These are phyloP conservation scores for Diplotaxis tenuifolia DNA, from an alignment of 345 rosid species.

Conservation along the genomic window DNA sequence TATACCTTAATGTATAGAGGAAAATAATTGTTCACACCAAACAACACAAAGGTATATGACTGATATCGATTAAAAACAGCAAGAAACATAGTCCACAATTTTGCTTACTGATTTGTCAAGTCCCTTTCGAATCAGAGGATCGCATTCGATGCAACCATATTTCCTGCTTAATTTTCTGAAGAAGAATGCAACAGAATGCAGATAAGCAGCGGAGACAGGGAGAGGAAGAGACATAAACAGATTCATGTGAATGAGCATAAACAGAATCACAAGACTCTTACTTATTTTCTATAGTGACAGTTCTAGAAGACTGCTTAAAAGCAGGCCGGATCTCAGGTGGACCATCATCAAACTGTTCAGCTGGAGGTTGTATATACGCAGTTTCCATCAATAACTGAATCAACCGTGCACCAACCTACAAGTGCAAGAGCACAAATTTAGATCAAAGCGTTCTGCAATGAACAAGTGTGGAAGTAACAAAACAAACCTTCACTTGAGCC, in stretches of 20 bases:
- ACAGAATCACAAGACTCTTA: conserved; percentile 37
- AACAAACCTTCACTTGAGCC: conserved; percentile 74
- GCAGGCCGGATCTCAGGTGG: conserved; percentile 94
- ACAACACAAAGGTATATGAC: conserved; percentile 14
- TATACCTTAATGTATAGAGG: conserved; percentile 15
- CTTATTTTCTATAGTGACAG: conserved; percentile 60
- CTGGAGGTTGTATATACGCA: conserved; percentile 87
- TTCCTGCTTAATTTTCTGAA: conserved; percentile 73
- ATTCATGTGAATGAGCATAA: conserved; percentile 19
- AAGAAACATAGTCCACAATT: conserved; percentile 23
- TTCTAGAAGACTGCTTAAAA: conserved; percentile 65
- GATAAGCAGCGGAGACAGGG: neutral
- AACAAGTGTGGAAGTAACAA: conserved; percentile 17
- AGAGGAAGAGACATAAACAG: conserved; percentile 13
- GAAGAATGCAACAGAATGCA: conserved; percentile 26
- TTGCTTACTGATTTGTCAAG: conserved; percentile 86
- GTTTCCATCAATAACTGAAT: conserved; percentile 79
- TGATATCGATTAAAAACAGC: conserved; percentile 1
- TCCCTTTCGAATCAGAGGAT: conserved; percentile 73
- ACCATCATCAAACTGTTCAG: conserved; percentile 66
- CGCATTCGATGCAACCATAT: conserved; percentile 94
- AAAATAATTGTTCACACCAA: conserved; percentile 14
- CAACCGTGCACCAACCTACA: conserved; percentile 86
- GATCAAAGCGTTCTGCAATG: conserved; percentile 4
- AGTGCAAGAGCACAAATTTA: conserved; percentile 26